Evolutionary conservation across 495 filamentous ascomycete genomes (phyloP).

Genomic region (Achaetomiella virescens): DNA sequence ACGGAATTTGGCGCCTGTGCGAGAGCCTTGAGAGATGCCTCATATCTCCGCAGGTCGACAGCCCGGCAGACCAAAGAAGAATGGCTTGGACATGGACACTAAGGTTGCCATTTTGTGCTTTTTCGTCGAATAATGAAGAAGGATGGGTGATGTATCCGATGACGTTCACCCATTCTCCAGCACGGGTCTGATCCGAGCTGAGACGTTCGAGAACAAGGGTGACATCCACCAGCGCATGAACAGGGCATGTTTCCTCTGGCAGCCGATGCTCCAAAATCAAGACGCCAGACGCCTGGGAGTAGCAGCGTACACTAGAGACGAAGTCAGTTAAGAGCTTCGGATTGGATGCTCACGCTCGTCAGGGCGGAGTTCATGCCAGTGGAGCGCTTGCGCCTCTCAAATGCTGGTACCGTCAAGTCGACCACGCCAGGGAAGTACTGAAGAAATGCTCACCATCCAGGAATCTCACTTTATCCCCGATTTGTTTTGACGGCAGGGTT

Average conservation of each 20-base stretch:
- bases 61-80: constrained; percentile 60
- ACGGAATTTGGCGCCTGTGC: background rate
- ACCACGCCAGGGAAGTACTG: too few species aligned
- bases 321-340: constrained; percentile 9
- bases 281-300: constrained; percentile 52
- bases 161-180: constrained; percentile 88
- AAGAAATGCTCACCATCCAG: constrained; percentile 66
- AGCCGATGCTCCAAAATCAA: constrained; percentile 63
- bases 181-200: constrained; percentile 55
- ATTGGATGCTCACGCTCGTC: too few species aligned
- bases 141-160: constrained; percentile 65
- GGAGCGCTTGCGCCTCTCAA: too few species aligned
- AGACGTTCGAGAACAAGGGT: constrained; percentile 60
- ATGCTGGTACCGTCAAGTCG: too few species aligned
- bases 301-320: constrained; percentile 58
- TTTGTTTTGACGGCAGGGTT: constrained; percentile 46
- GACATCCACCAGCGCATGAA: constrained; percentile 59
- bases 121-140: constrained; percentile 14
- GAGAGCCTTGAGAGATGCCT: constrained; percentile 34
- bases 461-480: constrained; percentile 78
- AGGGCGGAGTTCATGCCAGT: too few species aligned
- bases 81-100: constrained; percentile 54
- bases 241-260: constrained; percentile 35
- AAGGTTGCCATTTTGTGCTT: background rate
- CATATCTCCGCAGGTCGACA: constrained; percentile 59